Conservation (phyloP, 75 land plant species). For the Selaginella tamariscina region DNA sequence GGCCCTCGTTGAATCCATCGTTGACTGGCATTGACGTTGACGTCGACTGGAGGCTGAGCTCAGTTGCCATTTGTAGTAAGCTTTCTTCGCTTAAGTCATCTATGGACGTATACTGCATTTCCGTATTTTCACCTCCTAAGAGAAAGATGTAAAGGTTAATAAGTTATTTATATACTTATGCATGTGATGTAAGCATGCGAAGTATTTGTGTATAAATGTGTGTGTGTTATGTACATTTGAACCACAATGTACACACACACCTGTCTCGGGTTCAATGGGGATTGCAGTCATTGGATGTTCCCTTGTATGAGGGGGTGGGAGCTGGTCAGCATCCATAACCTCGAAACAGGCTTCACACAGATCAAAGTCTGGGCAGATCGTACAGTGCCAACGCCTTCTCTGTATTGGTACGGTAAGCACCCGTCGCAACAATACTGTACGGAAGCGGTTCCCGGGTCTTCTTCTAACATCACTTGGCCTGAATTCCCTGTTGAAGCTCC, state of each 20-base stretch:
- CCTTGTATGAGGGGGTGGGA: slow-evolving; percentile 89
- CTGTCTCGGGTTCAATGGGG: slow-evolving; percentile 69
- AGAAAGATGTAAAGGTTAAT: too few relatives aligned
- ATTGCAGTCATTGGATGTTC: slow-evolving; percentile 95
- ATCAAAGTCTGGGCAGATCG: slow-evolving; percentile 97
- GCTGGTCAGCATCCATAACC: slow-evolving; percentile 73
- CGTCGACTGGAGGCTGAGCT: slow-evolving; percentile 35
- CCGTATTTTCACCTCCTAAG: slow-evolving; percentile 64
- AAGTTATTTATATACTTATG: too few relatives aligned
- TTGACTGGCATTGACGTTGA: slow-evolving; percentile 22
- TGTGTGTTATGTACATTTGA: too few relatives aligned
- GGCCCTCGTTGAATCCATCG: slow-evolving; percentile 24
- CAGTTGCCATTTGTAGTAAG: slow-evolving; percentile 37
- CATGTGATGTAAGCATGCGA: too few relatives aligned
- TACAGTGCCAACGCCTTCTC: slow-evolving; percentile 92
- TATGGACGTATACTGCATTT: slow-evolving; percentile 55
- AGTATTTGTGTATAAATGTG: too few relatives aligned
- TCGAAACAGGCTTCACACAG: slow-evolving; percentile 97
- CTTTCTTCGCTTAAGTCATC: slow-evolving; percentile 75
- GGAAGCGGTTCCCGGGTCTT: slow-evolving; percentile 79
- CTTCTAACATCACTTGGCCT: slow-evolving; percentile 77
- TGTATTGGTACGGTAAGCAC: slow-evolving; percentile 93
- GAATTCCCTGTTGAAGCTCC: slow-evolving; percentile 27
- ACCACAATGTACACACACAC: slow-evolving; percentile 8
- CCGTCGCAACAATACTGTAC: slow-evolving; percentile 99